phyloP scores from a whole-genome alignment of 1,284 basidiomycete genomes.

The Porodaedalea pini region DNA sequence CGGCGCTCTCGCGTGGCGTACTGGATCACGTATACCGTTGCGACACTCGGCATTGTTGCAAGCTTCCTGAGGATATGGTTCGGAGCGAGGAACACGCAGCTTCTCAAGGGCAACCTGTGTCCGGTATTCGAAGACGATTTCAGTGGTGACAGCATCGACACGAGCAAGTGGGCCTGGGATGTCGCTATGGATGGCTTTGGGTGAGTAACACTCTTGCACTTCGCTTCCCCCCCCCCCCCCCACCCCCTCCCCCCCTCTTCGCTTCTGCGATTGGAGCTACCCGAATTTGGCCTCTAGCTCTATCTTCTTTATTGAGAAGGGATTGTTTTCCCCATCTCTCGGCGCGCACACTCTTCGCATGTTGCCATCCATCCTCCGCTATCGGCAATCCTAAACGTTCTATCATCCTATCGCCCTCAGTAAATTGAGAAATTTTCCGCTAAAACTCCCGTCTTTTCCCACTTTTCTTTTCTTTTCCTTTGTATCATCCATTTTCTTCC shows the following conservation, averaged over 20 bases:
- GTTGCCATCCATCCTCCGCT: too few relatives aligned
- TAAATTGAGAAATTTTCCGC: too few relatives aligned
- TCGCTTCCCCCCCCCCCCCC: slow-evolving; percentile 3
- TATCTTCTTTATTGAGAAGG: too few relatives aligned
- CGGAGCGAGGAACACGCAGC: slow-evolving; percentile 49
- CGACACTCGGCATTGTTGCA: slow-evolving; percentile 49
- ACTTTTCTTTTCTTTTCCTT: too few relatives aligned
- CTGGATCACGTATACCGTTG: slow-evolving; percentile 59
- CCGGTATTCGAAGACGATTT: slow-evolving; percentile 79
- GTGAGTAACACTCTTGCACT: slow-evolving; percentile 39
- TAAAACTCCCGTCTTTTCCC: too few relatives aligned
- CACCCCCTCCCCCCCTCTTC: slow-evolving; percentile 13
- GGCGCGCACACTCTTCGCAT: too few relatives aligned
- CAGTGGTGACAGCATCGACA: slow-evolving; percentile 55
- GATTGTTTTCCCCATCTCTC: too few relatives aligned
- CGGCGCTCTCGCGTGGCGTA: slow-evolving; percentile 60
- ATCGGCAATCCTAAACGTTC: too few relatives aligned
- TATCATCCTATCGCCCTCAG: too few relatives aligned
- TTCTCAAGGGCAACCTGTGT: slow-evolving; percentile 58
- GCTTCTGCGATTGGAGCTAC: neutral
- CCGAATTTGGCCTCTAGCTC: too few relatives aligned
- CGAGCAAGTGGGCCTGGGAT: slow-evolving; percentile 70
- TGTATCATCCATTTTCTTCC: too few relatives aligned
- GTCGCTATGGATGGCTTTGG: slow-evolving; percentile 86
- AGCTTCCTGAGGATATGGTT: slow-evolving; percentile 53